Evolutionary conservation across 208 protist species (phyloP), one percentile per base, ranked within the genome.

Genomic region (Leishmania lainsoni): DNA sequence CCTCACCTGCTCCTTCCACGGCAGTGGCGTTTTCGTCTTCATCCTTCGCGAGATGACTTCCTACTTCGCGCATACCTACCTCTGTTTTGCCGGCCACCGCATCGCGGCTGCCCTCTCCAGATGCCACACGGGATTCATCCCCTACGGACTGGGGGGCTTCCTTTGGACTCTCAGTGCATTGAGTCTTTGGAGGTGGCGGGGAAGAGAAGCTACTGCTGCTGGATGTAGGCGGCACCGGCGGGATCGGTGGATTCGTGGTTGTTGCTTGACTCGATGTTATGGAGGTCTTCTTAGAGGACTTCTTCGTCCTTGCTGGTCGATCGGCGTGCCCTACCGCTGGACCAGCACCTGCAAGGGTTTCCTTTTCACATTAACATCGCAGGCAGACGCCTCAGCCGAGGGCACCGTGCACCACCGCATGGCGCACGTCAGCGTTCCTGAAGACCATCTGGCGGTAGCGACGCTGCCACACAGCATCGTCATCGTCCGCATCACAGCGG

Each of bases 351-450:
- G 66, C 17, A 22, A n/a, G 39, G 16, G 1, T n/a, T 48, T 16
- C 65, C 17, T 73, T 2, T 52, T 73, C 6, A n/a, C 69, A 26
- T 52, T 22, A 16, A 5, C 69, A 73, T 59, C 70, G 3, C 51
- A 54, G n/a, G 51, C 72, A 61, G 51, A 76, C 12, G 9, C 59
- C 66, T 79, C 68, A 9, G 68, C 35, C 35, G 39, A 59, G 39
- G 75, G 58, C 14, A 59, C 45, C 9, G 81, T 73, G 75, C 51
- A 70, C 71, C 59, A 78, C 0, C 70, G 81, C 76, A 66, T 69
- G 4, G 81, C 22, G 5, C 48, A 58, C 29, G 51, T 52, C 20
- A 76, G 81, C n/a, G 51, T n/a, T 48, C 10, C 32, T 5, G 72
- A 61, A 35, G 61, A 42, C 35, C 39, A 56, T 42, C 52, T 14